phyloP scores from a whole-genome alignment of 2,329 filamentous ascomycete species.

The Biscogniauxia sp. region DNA sequence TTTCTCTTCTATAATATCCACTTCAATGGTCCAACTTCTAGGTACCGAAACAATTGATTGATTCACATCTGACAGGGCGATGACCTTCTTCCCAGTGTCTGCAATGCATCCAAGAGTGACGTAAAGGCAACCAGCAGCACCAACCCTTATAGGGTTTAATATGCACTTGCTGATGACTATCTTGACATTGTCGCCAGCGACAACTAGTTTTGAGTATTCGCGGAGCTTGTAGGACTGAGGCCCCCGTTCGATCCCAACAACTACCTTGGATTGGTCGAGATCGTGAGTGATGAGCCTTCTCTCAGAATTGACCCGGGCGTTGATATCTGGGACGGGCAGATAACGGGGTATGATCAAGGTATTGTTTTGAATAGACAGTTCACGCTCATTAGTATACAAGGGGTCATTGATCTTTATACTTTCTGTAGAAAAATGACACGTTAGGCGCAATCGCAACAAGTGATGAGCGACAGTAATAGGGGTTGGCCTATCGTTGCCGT shows the following conservation, averaged over 20 bases:
- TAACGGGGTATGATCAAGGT: slow-evolving; percentile 4
- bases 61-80: slow-evolving; percentile 9
- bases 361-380: slow-evolving; percentile 6
- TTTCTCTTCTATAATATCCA: slow-evolving; percentile 6
- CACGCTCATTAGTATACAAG: slow-evolving; percentile 6
- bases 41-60: slow-evolving; percentile 12
- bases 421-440: slow-evolving; percentile 5
- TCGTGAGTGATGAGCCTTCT: slow-evolving; percentile 5
- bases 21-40: slow-evolving; percentile 4
- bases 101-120: slow-evolving; percentile 5
- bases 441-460: slow-evolving; percentile 9
- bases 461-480: slow-evolving; percentile 8
- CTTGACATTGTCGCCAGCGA: slow-evolving; percentile 3
- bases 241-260: not conserved
- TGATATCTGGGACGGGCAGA: slow-evolving; percentile 2
- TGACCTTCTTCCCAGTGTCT: slow-evolving; percentile 5
- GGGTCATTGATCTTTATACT: slow-evolving; percentile 2
- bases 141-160: slow-evolving; percentile 3
- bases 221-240: slow-evolving; percentile 1
- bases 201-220: not conserved
- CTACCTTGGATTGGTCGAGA: slow-evolving; percentile 3
- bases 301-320: slow-evolving; percentile 8
- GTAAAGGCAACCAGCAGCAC: slow-evolving; percentile 9
- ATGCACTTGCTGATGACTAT: slow-evolving; percentile 8
- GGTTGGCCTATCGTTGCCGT: slow-evolving; percentile 5